Evolutionary conservation across 805 yeast species (phyloP), one percentile per base, ranked within the genome.

Genomic region (Candida ponderosae): DNA sequence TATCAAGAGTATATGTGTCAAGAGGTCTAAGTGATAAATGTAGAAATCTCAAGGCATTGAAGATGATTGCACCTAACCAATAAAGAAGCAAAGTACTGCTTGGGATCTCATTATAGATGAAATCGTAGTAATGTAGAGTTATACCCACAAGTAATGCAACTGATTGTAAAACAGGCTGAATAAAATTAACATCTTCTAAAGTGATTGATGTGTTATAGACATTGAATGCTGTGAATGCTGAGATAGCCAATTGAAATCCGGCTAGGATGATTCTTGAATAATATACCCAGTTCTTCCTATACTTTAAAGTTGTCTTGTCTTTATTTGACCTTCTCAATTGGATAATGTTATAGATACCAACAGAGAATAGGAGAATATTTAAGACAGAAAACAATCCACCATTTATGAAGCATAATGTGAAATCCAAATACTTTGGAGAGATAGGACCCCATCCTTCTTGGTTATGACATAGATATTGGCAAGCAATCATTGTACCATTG

Each of bases 101-200:
- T 2, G 96, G 77, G 18, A 84, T 72, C 31, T 62, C 68, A 10
- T 78, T 54, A 54, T 83, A 76, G 57, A 70, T 74, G 50, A 77
- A 81, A 55, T 90, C 97, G 40, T 82, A 54, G 58, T 77, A 82
- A 40, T 86, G 81, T 27, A 87, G 58, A 4, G 63, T 59, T 15
- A 72, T 54, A 0, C 77, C 82, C 5, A 82, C 71, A 3, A 68
- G 34, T 13, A 75, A 54, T 1, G 79, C 75, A 3, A 62, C 41
- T 0, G 66, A 42, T 34, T 69, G 57, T 14, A 63, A 30, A 17
- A 64, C 47, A 5, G 74, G 54, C 17, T 70, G 65, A 31, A 66
- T 39, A 24, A 57, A 42, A 45, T 60, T 50, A 31, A 62, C 50
- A 20, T 53, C 43, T 11, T 28, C 33, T 44, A 43, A 35, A 46